These are phyloP conservation scores for Pseudodiploospora longispora DNA, from an alignment of 2,329 filamentous ascomycete species.

Conservation along the genomic window DNA sequence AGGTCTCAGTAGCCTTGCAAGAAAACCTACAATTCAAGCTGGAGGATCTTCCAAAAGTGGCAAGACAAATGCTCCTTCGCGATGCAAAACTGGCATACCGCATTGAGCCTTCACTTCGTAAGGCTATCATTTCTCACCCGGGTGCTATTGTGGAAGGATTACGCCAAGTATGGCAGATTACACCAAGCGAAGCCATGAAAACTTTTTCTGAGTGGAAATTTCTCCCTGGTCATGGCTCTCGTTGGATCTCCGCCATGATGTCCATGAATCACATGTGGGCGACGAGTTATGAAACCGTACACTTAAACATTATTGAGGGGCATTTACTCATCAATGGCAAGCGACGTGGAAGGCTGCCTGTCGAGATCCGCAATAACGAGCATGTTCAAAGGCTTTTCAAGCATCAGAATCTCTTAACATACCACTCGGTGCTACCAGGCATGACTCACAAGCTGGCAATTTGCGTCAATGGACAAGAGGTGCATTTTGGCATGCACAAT, in stretches of 20 bases:
- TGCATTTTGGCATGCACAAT: conserved; percentile 31
- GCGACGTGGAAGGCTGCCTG: conserved; percentile 39
- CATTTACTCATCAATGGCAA: conserved; percentile 29
- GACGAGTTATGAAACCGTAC: conserved; percentile 14
- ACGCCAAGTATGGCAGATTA: neutral
- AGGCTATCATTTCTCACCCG: neutral
- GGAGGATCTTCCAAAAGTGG: conserved; percentile 1
- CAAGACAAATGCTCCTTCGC: conserved; percentile 11
- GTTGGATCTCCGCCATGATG: neutral
- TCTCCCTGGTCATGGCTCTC: neutral
- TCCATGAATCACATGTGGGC: neutral
- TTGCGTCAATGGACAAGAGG: conserved; percentile 11
- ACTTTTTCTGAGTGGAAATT: neutral
- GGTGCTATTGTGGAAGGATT: neutral
- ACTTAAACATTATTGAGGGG: conserved; percentile 25
- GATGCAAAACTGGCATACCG: conserved; percentile 13
- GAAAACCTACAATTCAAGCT: conserved; percentile 17
- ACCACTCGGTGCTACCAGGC: conserved; percentile 40
- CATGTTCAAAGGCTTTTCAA: conserved; percentile 46
- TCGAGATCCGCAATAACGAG: conserved; percentile 35
- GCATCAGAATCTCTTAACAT: conserved; percentile 40
- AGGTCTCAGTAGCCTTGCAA: conserved; percentile 18
- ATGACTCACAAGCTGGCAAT: conserved; percentile 41
- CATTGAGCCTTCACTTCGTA: neutral
- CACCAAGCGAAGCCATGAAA: neutral